phyloP scores from a whole-genome alignment of 2,329 filamentous ascomycete genomes.

The Aspergillus pseudoglaucus region DNA sequence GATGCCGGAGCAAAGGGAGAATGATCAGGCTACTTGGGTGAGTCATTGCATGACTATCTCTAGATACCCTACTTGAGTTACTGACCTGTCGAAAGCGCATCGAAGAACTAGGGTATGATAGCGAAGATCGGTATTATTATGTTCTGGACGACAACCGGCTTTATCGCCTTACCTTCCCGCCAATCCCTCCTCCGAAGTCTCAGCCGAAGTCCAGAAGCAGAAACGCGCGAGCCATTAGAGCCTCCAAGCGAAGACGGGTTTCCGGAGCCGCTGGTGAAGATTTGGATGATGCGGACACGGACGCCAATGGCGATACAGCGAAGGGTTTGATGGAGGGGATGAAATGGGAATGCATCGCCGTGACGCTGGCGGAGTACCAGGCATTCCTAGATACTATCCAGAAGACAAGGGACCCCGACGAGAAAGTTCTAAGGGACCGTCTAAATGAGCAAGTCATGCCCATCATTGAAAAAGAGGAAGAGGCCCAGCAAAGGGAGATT shows the following conservation, averaged over 20 bases:
- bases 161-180: constrained; percentile 77
- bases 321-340: constrained; percentile 66
- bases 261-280: constrained; percentile 33
- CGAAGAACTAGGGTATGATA: constrained; percentile 66
- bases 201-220: constrained; percentile 62
- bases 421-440: constrained; percentile 67
- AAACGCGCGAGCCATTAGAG: constrained; percentile 57
- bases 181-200: constrained; percentile 50
- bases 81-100: constrained; percentile 34
- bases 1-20: constrained; percentile 75
- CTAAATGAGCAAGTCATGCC: constrained; percentile 75
- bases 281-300: constrained; percentile 40
- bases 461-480: constrained; percentile 69
- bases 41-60: constrained; percentile 21
- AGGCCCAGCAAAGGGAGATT: constrained; percentile 62
- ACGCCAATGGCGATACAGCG: constrained; percentile 24
- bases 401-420: constrained; percentile 74
- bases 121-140: constrained; percentile 77
- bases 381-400: constrained; percentile 63
- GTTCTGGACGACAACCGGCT: constrained; percentile 90
- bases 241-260: constrained; percentile 64
- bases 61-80: neutral
- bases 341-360: constrained; percentile 86
- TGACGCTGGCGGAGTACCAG: constrained; percentile 71
- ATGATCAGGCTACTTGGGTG: constrained; percentile 79